These are phyloP conservation scores for Chenopodium formosanum DNA, from an alignment of 148 eudicot species.

Conservation along the genomic window DNA sequence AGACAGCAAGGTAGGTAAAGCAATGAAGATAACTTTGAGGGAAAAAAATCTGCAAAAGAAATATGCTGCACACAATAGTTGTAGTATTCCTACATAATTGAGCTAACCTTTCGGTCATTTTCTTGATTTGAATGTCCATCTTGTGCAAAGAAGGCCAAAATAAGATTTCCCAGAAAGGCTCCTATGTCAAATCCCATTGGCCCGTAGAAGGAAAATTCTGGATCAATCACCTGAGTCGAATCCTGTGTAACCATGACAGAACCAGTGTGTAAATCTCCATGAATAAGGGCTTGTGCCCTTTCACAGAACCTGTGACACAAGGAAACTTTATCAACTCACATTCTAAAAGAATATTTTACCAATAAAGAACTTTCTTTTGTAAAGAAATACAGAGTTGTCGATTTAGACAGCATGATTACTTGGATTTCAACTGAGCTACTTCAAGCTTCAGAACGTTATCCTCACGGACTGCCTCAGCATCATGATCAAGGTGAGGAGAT, in stretches of 20 bases:
- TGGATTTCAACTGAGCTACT: slow-evolving; percentile 82
- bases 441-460: slow-evolving; percentile 76
- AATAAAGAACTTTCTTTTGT: background rate
- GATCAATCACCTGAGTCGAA: slow-evolving; percentile 95
- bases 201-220: slow-evolving; percentile 90
- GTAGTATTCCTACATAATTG: background rate
- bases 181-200: slow-evolving; percentile 98
- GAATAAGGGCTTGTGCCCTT: slow-evolving; percentile 88
- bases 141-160: slow-evolving; percentile 86
- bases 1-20: background rate
- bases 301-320: slow-evolving; percentile 74
- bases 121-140: slow-evolving; percentile 69
- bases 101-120: slow-evolving; percentile 61
- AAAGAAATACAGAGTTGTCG: background rate
- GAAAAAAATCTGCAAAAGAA: background rate
- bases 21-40: background rate
- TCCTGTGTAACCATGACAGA: slow-evolving; percentile 85
- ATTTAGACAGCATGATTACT: slow-evolving; percentile 34
- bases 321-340: slow-evolving; percentile 2
- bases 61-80: background rate
- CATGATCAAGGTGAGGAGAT: slow-evolving; percentile 83
- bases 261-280: slow-evolving; percentile 95
- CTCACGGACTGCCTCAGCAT: slow-evolving; percentile 83
- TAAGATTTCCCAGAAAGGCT: slow-evolving; percentile 81
- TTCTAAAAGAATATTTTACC: background rate